Evolutionary conservation across 495 filamentous ascomycete genomes (phyloP).

Genomic region (Ramalina peruviana): DNA sequence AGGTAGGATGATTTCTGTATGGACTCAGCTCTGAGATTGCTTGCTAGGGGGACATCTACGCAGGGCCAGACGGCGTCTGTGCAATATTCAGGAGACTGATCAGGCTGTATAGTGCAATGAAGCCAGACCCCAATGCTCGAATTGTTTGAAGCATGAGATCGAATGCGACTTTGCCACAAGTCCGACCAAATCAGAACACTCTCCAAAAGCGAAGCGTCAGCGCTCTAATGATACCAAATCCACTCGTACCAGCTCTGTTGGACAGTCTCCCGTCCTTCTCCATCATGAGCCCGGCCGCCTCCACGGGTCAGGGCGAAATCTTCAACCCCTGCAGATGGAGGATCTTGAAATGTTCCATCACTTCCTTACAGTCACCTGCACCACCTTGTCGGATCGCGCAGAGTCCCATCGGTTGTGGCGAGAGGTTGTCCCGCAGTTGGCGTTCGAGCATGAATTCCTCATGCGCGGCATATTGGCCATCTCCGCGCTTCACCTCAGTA

Average conservation of each 20-base stretch:
- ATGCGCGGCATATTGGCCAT: slow-evolving; percentile 32
- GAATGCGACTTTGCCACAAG: slow-evolving; percentile 19
- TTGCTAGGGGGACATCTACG: no score
- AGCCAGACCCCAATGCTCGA: slow-evolving; percentile 18
- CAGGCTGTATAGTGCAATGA: slow-evolving; percentile 10
- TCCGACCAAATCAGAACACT: slow-evolving; percentile 3
- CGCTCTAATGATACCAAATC: slow-evolving; percentile 1
- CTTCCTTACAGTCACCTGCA: slow-evolving; percentile 22
- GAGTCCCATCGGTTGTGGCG: slow-evolving; percentile 24
- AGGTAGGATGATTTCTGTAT: slow-evolving; percentile 3
- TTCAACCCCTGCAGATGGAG: slow-evolving; percentile 15
- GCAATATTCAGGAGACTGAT: no score
- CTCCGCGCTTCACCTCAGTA: slow-evolving; percentile 29
- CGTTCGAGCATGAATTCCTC: slow-evolving; percentile 30
- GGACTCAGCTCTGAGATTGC: no score
- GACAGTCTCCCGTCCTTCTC: not conserved
- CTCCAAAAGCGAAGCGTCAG: slow-evolving; percentile 4
- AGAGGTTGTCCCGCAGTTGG: slow-evolving; percentile 26
- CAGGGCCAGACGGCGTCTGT: no score
- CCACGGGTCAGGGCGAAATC: slow-evolving; percentile 18
- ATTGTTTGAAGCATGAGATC: slow-evolving; percentile 25
- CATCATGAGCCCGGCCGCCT: not conserved
- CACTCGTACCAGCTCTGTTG: not conserved
- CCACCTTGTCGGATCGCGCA: slow-evolving; percentile 19
- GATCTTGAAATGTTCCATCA: slow-evolving; percentile 29